Base-by-base conservation (phyloP, 805 yeast genomes). In the Hanseniaspora meyeri region DNA sequence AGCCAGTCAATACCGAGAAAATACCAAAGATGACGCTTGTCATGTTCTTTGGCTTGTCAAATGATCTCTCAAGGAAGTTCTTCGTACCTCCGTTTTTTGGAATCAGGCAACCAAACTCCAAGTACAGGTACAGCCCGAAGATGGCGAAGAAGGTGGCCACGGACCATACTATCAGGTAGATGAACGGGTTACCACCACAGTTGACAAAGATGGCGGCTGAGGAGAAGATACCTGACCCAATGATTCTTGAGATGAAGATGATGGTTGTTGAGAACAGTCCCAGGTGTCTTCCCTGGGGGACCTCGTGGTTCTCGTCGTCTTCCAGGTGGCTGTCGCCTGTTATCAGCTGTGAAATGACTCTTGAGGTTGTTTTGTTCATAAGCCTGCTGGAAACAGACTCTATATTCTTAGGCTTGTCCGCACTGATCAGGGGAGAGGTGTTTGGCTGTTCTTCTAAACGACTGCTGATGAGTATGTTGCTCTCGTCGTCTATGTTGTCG, bases 171-270 rank as follows among this genome's bases (percentile, higher is more conserved):
- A 71, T 58, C 49, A 83, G 76, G 64, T 83, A 85, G 37, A 83
- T 62, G 20, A 74, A 68, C 1, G 82, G 79, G 10, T 85, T 82
- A 14, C 87, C 82, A 29, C 90, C 90, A 62, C 80, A 78, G 60
- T 82, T 84, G 47, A 74, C 75, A 62, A 78, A 82, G 34, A 85
- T 78, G 29, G 82, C 77, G 19, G 85, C 77, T 0, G 90, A 83
- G 8, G 89, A 83, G 70, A 85, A 82, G 9, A 85, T 84, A 0
- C 93, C 93, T 0, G 89, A 82, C 0, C 95, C 93, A 12, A 85
- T 71, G 43, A 85, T 85, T 59, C 90, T 70, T 16, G 87, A 79
- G 7, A 85, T 74, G 62, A 83, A 81, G 58, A 83, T 68, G 46
- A 82, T 75, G 43, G 81, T 74, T 0, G 87, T 82, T 7, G 88